Conservation (phyloP, 2,329 filamentous ascomycete genomes). For the Cytospora paraplurivora region DNA sequence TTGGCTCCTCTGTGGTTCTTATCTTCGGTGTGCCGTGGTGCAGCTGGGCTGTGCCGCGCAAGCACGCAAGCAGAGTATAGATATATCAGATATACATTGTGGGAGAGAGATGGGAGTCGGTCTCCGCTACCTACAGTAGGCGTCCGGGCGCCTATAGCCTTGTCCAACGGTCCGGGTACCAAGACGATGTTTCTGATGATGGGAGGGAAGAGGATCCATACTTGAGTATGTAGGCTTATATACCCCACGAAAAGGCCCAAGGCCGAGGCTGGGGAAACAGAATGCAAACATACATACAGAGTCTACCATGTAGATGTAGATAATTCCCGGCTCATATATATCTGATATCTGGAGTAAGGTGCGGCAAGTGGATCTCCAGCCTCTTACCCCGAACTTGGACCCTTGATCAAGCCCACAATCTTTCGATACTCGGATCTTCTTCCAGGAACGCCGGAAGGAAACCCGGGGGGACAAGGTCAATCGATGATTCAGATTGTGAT, state of each 20-base stretch:
- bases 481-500: neutral
- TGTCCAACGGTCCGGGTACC: neutral
- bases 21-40: neutral
- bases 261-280: neutral
- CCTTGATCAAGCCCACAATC: neutral
- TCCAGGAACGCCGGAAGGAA: neutral
- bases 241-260: neutral
- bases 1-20: neutral
- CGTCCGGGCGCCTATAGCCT: neutral
- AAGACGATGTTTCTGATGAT: neutral
- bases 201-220: neutral
- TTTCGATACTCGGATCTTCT: neutral
- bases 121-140: too few species aligned
- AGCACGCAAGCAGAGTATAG: neutral
- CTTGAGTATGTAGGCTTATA: neutral
- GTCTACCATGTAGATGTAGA: too few species aligned
- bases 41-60: neutral
- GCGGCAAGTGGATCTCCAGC: neutral
- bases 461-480: neutral
- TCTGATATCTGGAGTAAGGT: neutral
- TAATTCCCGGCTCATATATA: too few species aligned
- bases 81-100: neutral
- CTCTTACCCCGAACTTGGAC: neutral
- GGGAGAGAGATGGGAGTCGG: neutral
- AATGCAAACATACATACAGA: too few species aligned